phyloP scores from a whole-genome alignment of 2,329 filamentous ascomycete genomes.

The Cryphonectria parasitica region DNA sequence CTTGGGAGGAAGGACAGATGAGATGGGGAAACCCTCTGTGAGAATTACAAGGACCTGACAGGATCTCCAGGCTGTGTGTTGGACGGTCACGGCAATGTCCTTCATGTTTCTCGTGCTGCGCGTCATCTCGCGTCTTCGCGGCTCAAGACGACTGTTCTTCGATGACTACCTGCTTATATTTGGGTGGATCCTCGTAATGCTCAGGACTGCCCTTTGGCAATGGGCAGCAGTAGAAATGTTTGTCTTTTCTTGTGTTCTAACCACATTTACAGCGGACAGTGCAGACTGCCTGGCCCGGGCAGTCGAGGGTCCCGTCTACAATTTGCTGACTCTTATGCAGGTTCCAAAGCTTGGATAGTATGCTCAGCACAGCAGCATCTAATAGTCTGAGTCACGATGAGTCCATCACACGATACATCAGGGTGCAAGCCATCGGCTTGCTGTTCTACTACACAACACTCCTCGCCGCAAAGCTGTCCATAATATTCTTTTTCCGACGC shows the following conservation, averaged over 20 bases:
- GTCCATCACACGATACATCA: background rate
- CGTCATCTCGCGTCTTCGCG: background rate
- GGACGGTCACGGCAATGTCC: background rate
- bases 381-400: background rate
- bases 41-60: background rate
- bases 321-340: background rate
- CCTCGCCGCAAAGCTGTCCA: background rate
- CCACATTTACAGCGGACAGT: background rate
- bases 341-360: background rate
- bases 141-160: constrained; percentile 4
- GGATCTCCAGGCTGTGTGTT: background rate
- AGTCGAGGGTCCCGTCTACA: background rate
- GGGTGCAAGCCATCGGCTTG: background rate
- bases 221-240: background rate
- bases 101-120: background rate
- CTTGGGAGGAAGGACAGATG: background rate
- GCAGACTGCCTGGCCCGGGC: background rate
- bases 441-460: constrained; percentile 4
- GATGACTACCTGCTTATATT: background rate
- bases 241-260: background rate
- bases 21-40: background rate
- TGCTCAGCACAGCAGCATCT: background rate
- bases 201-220: background rate
- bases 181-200: background rate
- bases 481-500: constrained; percentile 15